Conservation (phyloP, 2,329 filamentous ascomycete genomes). For the Phialophora macrospora region DNA sequence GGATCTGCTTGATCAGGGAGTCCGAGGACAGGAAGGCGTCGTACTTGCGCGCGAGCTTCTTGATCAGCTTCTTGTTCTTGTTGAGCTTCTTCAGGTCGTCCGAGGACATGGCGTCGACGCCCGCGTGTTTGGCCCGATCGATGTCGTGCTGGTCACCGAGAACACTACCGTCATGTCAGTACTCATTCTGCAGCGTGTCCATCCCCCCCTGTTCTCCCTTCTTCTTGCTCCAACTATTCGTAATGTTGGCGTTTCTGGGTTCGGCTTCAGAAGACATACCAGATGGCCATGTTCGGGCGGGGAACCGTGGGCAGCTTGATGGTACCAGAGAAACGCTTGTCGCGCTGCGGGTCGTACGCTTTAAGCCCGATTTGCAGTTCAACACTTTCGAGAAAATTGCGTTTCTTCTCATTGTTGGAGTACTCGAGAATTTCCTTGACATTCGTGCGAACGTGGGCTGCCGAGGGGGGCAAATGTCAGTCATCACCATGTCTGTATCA, state of each 20-base stretch:
- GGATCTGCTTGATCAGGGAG: slow-evolving; percentile 98
- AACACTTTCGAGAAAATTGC: slow-evolving; percentile 95
- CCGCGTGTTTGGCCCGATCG: slow-evolving; percentile 99
- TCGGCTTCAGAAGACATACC: slow-evolving; percentile 51
- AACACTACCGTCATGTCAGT: slow-evolving; percentile 59
- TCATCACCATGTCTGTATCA: too few relatives aligned
- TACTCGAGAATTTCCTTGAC: slow-evolving; percentile 93
- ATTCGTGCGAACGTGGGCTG: slow-evolving; percentile 65
- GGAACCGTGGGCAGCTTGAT: slow-evolving; percentile 77
- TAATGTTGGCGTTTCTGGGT: neutral
- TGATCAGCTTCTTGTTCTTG: slow-evolving; percentile 99
- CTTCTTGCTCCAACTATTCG: neutral
- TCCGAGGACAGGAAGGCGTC: slow-evolving; percentile 99
- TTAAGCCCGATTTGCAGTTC: slow-evolving; percentile 85
- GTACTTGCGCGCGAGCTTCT: slow-evolving; percentile 99
- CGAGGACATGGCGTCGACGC: slow-evolving; percentile 95
- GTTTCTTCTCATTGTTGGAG: slow-evolving; percentile 94
- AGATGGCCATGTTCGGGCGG: slow-evolving; percentile 88
- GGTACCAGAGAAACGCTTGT: slow-evolving; percentile 99
- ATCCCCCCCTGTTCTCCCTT: slow-evolving; percentile 16
- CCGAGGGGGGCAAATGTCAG: too few relatives aligned
- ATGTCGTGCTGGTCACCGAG: slow-evolving; percentile 97
- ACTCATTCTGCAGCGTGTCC: slow-evolving; percentile 20
- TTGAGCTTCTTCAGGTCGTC: slow-evolving; percentile 99
- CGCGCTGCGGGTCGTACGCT: slow-evolving; percentile 99